Evolutionary conservation across 2,329 filamentous ascomycete species (phyloP), one percentile per base, ranked within the genome.

Genomic region (Colletotrichum lupini): DNA sequence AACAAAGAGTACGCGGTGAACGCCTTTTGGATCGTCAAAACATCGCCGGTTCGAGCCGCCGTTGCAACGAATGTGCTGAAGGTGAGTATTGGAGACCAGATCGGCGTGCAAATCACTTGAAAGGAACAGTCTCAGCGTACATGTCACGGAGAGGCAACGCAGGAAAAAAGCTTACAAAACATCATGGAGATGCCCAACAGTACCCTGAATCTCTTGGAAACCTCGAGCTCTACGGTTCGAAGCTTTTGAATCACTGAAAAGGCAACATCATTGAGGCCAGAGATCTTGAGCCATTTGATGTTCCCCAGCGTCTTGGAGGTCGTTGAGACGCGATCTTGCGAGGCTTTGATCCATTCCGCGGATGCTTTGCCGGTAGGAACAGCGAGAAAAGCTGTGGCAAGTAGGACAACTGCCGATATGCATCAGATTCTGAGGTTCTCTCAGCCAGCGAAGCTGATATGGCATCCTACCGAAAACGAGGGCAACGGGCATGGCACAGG

Each of bases 201-300:
- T 12, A 75, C 62, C n/a, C 78, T 69, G 68, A 72, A 80, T 37
- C 66, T 76, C 53, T 68, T 76, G 3, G 78, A 79, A 14, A 30
- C 75, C 68, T 69, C 64, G 5, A 80, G 61, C 46, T 80, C 79
- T 12, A 12, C 42, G 4, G 55, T 68, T 8, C 79, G 75, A 16
- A 78, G 37, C 5, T 68, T 67, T 24, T 76, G 72, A 11, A 80
- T 75, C 11, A 75, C 70, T 0, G 66, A 61, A 58, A 78, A 79
- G 80, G 76, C 85, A 4, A 82, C 81, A 14, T 83, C 78, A 42
- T 82, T 84, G 9, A 89, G 76, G 0, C 87, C 87, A 0, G 85
- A 81, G 67, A 89, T 83, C 74, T 88, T 89, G 68, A 89, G 81
- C 22, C 83, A 84, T 75, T 87, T 88, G 80, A 89, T 88, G 22